Conservation (phyloP, 306 rosid species). For the Herpetospermum pedunculosum region DNA sequence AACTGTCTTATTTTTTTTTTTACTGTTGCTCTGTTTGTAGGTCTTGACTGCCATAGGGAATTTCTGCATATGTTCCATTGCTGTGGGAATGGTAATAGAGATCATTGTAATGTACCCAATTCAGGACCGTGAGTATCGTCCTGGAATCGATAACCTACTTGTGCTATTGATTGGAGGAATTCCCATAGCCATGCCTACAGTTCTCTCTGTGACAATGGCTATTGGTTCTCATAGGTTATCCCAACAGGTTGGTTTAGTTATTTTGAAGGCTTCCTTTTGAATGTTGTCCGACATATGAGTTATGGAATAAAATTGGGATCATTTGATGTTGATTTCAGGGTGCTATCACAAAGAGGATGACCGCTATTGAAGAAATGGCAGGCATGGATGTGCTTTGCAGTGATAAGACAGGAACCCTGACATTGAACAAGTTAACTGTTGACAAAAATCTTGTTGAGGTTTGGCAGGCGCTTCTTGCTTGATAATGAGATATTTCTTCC, state of each 20-base stretch:
- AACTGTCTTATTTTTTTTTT: neutral
- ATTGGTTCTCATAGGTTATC: conserved; percentile 95
- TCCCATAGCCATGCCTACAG: conserved; percentile 99
- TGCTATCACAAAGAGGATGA: conserved; percentile 98
- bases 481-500: neutral
- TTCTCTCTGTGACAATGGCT: conserved; percentile 97
- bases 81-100: conserved; percentile 85
- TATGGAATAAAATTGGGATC: neutral
- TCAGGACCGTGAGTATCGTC: conserved; percentile 79
- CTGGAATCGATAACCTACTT: conserved; percentile 93
- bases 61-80: conserved; percentile 97
- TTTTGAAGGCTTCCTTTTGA: conserved; percentile 4
- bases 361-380: conserved; percentile 99
- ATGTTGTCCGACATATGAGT: neutral
- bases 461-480: conserved; percentile 19
- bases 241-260: conserved; percentile 61
- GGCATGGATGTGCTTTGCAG: conserved; percentile 99
- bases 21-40: conserved; percentile 19
- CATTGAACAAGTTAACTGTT: conserved; percentile 79
- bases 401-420: conserved; percentile 94
- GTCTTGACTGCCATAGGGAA: conserved; percentile 98
- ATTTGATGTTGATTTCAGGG: conserved; percentile 46
- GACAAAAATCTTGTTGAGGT: conserved; percentile 95
- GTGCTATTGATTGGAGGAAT: conserved; percentile 98
- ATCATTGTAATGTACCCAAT: conserved; percentile 95